Percentiles rank a stretch among this genome's conserved stretches.
Evolutionary conservation across 2,329 filamentous ascomycete genomes (phyloP).

Genomic region (Sarocladium brachiariae): DNA sequence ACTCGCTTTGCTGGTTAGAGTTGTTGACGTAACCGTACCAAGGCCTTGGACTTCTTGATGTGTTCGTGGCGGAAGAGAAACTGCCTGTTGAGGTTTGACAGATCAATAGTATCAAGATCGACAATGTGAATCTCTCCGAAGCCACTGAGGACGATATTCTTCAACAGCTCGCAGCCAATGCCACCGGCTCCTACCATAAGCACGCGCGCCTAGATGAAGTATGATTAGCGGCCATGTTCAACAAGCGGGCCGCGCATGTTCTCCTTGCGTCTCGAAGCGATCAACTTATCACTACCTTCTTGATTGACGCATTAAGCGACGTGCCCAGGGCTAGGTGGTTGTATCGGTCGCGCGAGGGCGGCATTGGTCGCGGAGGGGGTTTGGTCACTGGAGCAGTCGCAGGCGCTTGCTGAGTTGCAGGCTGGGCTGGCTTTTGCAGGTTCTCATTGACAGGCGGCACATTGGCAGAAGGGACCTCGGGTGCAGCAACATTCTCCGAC

Average conservation of each 20-base stretch:
- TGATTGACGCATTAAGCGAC: constrained; percentile 57
- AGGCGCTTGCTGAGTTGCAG: constrained; percentile 10
- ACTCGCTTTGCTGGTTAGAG: constrained; percentile 8
- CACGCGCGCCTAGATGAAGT: constrained; percentile 59
- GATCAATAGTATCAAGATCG: constrained; percentile 95
- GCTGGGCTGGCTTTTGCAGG: background rate
- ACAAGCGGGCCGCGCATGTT: background rate
- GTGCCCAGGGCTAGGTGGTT: constrained; percentile 62
- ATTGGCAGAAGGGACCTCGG: background rate
- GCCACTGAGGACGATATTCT: constrained; percentile 87
- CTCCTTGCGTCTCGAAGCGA: background rate
- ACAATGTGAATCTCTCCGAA: constrained; percentile 93
- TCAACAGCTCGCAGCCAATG: constrained; percentile 95
- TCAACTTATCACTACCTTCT: constrained; percentile 52
- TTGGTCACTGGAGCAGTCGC: constrained; percentile 12
- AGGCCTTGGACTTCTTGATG: constrained; percentile 93
- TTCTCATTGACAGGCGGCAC: background rate
- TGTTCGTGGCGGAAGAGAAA: constrained; percentile 96
- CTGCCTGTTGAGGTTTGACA: constrained; percentile 95
- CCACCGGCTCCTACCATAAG: constrained; percentile 94
- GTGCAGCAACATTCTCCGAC: background rate
- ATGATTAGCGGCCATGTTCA: background rate
- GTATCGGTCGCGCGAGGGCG: constrained; percentile 42
- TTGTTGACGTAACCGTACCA: constrained; percentile 50
- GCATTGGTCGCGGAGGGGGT: constrained; percentile 17